Evolutionary conservation across 805 yeast species (phyloP).

Genomic region (Ogataea polymorpha): DNA sequence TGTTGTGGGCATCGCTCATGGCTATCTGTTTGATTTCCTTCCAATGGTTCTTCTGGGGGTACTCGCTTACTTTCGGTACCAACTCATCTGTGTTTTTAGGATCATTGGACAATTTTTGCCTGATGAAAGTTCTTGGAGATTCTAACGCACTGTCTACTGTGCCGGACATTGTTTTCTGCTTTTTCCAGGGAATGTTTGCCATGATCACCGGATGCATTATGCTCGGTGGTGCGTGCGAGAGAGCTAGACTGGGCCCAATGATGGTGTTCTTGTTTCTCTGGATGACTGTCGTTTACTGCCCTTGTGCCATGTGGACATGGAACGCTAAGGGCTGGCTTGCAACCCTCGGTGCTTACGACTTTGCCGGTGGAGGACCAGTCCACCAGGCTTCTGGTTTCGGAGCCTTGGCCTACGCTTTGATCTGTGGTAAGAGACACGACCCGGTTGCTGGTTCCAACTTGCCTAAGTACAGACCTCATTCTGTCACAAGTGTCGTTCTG

Average conservation of each 20-base stretch:
- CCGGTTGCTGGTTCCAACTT: conserved; percentile 63
- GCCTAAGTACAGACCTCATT: conserved; percentile 92
- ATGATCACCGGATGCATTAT: conserved; percentile 87
- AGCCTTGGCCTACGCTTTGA: conserved; percentile 88
- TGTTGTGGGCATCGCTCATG: conserved; percentile 92
- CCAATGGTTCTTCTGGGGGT: conserved; percentile 99
- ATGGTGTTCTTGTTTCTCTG: conserved; percentile 91
- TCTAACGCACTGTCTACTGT: conserved; percentile 63
- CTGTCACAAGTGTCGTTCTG: conserved; percentile 82
- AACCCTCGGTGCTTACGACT: conserved; percentile 81
- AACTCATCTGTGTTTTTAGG: conserved; percentile 67
- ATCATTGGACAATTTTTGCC: conserved; percentile 72
- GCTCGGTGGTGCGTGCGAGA: conserved; percentile 98
- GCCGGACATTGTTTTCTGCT: conserved; percentile 89
- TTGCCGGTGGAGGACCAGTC: conserved; percentile 99
- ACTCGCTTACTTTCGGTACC: conserved; percentile 72
- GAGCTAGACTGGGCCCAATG: conserved; percentile 95
- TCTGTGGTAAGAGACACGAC: conserved; percentile 90
- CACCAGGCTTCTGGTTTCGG: conserved; percentile 94
- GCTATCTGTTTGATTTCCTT: conserved; percentile 77
- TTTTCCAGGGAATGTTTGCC: conserved; percentile 97
- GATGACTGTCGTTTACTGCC: conserved; percentile 95
- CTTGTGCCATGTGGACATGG: conserved; percentile 98
- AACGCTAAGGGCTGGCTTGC: conserved; percentile 89
- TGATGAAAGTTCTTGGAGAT: conserved; percentile 78